Evolutionary conservation across 768 basidiomycete species (phyloP).

Genomic region (Pleurotus sapidus): DNA sequence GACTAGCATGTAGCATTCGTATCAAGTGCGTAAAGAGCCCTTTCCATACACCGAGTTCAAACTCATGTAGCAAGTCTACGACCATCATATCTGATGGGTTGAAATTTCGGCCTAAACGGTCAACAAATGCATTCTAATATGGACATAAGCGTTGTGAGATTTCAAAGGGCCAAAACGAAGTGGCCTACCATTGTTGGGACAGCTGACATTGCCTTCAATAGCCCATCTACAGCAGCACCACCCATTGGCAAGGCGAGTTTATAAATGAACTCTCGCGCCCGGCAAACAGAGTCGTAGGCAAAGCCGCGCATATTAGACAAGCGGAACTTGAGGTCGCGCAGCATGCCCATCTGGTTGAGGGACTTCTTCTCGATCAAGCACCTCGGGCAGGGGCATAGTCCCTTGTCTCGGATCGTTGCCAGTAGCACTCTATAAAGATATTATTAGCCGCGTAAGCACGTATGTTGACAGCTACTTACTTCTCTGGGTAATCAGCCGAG

Average conservation of each 20-base stretch:
- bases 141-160: too few species aligned
- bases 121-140: background rate
- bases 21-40: constrained; percentile 28
- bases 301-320: background rate
- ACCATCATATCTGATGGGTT: constrained; percentile 22
- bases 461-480: constrained; percentile 15
- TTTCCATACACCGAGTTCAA: constrained; percentile 38
- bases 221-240: background rate
- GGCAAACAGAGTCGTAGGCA: background rate
- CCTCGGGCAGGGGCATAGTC: constrained; percentile 24
- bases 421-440: constrained; percentile 13
- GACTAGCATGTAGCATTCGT: constrained; percentile 16
- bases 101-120: background rate
- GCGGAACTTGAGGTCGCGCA: constrained; percentile 7
- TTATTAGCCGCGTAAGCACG: too few species aligned
- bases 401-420: constrained; percentile 21
- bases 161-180: background rate
- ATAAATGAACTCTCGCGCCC: background rate
- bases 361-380: constrained; percentile 17
- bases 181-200: background rate
- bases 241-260: background rate
- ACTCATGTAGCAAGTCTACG: constrained; percentile 35
- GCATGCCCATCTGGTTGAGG: constrained; percentile 22
- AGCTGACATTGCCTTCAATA: background rate
- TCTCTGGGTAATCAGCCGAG: constrained; percentile 34